A percentile compares a stretch with the other conserved stretches of the same genome.
Evolutionary conservation across 441 rosid species (phyloP).

Genomic region (Croton setiger): DNA sequence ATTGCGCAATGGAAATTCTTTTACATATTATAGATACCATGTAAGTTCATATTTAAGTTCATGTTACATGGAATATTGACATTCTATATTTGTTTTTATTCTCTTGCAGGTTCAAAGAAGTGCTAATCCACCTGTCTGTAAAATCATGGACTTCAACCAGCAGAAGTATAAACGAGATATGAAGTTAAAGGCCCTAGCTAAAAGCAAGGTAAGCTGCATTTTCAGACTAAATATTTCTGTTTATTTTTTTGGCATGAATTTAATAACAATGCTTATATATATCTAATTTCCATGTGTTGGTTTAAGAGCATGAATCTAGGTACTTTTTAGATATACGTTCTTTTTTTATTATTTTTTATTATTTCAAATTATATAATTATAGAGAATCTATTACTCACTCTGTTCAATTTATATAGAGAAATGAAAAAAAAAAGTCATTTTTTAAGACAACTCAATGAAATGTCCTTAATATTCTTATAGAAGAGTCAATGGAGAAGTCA

Average conservation of each 20-base stretch:
- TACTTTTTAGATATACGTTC: not conserved
- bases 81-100: not conserved
- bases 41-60: not conserved
- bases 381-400: too few species aligned
- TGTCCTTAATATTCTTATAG: too few species aligned
- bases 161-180: conserved; percentile 33
- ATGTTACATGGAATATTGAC: not conserved
- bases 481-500: too few species aligned
- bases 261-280: not conserved
- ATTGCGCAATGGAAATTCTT: not conserved
- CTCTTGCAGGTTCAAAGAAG: conserved; percentile 40
- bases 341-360: too few species aligned
- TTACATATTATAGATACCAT: not conserved
- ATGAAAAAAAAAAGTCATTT: too few species aligned
- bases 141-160: conserved; percentile 51
- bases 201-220: conserved; percentile 47
- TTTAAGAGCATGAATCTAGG: not conserved
- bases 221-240: conserved; percentile 18
- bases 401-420: too few species aligned
- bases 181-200: conserved; percentile 51
- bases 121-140: conserved; percentile 65
- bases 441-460: too few species aligned
- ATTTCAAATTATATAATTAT: too few species aligned
- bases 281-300: not conserved
- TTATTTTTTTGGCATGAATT: conserved; percentile 3